Conservation (phyloP, 495 filamentous ascomycete species). For the Penicillium cosmopolitanum region DNA sequence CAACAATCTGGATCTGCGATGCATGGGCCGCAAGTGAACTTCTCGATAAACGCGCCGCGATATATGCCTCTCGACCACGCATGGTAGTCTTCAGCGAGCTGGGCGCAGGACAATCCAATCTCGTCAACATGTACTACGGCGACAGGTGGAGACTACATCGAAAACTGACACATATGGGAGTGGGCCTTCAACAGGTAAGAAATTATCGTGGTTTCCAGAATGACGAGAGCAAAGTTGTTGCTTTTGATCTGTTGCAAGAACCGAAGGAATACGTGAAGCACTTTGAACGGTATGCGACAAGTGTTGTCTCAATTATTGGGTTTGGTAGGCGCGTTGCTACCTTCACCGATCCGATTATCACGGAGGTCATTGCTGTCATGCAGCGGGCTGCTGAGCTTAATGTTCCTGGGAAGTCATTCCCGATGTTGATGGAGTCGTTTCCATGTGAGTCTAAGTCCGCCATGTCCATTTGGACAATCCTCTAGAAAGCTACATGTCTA, state of each 20-base stretch:
- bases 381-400: slow-evolving; percentile 39
- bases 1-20: slow-evolving; percentile 69
- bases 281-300: slow-evolving; percentile 47
- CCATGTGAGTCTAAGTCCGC: slow-evolving; percentile 35
- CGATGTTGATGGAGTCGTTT: slow-evolving; percentile 65
- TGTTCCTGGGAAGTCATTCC: slow-evolving; percentile 60
- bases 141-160: slow-evolving; percentile 64
- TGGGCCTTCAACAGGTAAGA: slow-evolving; percentile 62
- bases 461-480: not conserved
- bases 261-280: slow-evolving; percentile 45
- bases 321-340: slow-evolving; percentile 41
- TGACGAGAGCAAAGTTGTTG: slow-evolving; percentile 51
- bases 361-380: slow-evolving; percentile 48
- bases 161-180: slow-evolving; percentile 63
- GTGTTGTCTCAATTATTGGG: slow-evolving; percentile 50
- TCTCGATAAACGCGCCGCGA: slow-evolving; percentile 32
- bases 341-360: slow-evolving; percentile 47
- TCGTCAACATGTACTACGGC: slow-evolving; percentile 63
- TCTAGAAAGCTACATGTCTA: not conserved
- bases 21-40: slow-evolving; percentile 63
- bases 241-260: slow-evolving; percentile 36
- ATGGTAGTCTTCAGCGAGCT: slow-evolving; percentile 41
- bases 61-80: slow-evolving; percentile 32
- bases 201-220: slow-evolving; percentile 64
- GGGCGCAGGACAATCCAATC: slow-evolving; percentile 58